Base-by-base conservation (phyloP, 2,329 filamentous ascomycete species). In the Trichoderma sp. region DNA sequence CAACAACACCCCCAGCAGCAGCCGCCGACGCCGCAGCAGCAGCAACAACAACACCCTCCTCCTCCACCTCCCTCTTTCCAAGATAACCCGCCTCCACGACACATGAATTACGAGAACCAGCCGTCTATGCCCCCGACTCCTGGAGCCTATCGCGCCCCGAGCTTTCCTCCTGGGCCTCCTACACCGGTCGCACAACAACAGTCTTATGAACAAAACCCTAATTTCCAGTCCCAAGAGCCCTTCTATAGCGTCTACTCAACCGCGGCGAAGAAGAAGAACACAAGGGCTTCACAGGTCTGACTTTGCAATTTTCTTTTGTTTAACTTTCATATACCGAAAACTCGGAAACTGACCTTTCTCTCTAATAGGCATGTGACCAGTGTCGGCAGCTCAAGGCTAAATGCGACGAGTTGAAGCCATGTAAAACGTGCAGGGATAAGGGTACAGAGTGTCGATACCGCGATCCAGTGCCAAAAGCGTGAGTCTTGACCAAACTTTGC, bases 381-480 rank as follows among this genome's bases (percentile, higher is more conserved):
- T 97, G 94, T 80, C 89, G 94, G 70, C 87, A 92, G 71, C 86
- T 95, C 49, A 97, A 97, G 80, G 93, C 93, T 16, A 97, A 97
- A 80, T 97, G 94, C 78, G 93, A 97, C 75, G 94, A 97, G 82
- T 89, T 90, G 13, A 89, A 91, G 73, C 94, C 92, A 2, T 91
- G 92, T 75, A 95, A 93, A 77, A 93, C 91, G 75, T 99, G 96
- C 79, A 91, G 91, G 75, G 94, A 98, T 74, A 96, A 96, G 77
- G 90, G 87, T 73, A 86, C 93, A 37, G 86, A 89, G 65, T 99
- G 93, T 82, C 90, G 92, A 79, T 98, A 97, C 79, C 90, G 94
- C 73, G 94, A 97, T 76, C 91, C 96, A 6, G 92, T 93, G 27
- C 93, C 93, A 19, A 96, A 96, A 77, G 95, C 96, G 92, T 97